phyloP scores from a whole-genome alignment of 371 early-diverging fungal genomes.

The Syncephalastrum sp. region DNA sequence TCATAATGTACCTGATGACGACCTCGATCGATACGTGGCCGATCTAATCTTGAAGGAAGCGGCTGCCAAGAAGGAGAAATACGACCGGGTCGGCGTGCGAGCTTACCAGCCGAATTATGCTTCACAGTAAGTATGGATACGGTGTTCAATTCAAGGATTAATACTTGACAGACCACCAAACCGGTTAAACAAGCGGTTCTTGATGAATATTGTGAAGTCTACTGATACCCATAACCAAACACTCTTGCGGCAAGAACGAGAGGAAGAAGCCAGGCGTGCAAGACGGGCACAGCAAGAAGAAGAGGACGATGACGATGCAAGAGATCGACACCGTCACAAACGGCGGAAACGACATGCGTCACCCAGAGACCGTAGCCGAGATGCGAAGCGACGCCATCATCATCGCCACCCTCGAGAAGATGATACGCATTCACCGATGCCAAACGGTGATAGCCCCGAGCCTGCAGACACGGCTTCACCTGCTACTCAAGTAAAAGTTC shows the following conservation, averaged over 20 bases:
- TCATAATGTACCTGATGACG: conserved; percentile 50
- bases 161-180: conserved; percentile 11
- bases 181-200: conserved; percentile 67
- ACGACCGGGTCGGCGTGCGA: conserved; percentile 43
- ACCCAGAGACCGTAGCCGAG: conserved; percentile 6
- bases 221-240: conserved; percentile 76
- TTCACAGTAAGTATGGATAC: conserved; percentile 18
- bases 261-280: conserved; percentile 18
- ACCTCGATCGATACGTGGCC: conserved; percentile 72
- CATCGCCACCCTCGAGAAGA: conserved; percentile 3
- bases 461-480: not conserved
- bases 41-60: conserved; percentile 67
- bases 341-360: conserved; percentile 1
- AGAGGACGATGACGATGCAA: conserved; percentile 2
- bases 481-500: conserved; percentile 14
- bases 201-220: conserved; percentile 64
- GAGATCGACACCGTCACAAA: conserved; percentile 3
- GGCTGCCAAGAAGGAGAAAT: conserved; percentile 40
- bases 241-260: conserved; percentile 44
- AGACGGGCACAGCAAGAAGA: conserved; percentile 1
- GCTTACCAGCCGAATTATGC: conserved; percentile 46
- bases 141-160: not conserved
- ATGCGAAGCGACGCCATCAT: conserved; percentile 2
- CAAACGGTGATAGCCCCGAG: not conserved
- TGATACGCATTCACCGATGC: not conserved